Base-by-base conservation (phyloP, 225 moss, liverwort and hornwort genomes). In the Physcomitrium patens region DNA sequence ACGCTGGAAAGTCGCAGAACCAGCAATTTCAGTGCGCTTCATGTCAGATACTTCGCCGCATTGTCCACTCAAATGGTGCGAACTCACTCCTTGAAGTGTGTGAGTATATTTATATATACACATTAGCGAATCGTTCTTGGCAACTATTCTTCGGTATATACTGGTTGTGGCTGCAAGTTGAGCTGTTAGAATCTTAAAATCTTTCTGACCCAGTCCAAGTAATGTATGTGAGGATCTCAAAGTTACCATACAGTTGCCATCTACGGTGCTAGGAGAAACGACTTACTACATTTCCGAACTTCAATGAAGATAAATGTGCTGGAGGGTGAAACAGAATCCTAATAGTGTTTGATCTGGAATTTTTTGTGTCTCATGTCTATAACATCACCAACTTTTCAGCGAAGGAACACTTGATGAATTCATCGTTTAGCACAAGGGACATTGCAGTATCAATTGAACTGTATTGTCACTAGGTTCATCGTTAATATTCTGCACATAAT, bases 31-130 rank as follows among this genome's bases (percentile, higher is more conserved):
- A 92, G 48, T 99, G 97, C 70, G 91, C 89, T 54, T 91, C 89
- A 62, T 99, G 97, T 72, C 97, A 95, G 75, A 99, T 99, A 78
- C 91, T 99, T 42, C 97, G 97, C 54, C 93, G 95, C 64, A 99
- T 99, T 69, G 89, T 99, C 82, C 95, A 99, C 78, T 93, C 97
- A 63, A 99, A 99, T 77, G 97, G 97, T 99, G 76, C 23, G 41
- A 26, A 58, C 60, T 81, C 65, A 19, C 4, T 19, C 42, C n/a
- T 1, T 75, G 3, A 65, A 65, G 13, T 26, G 42, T 48, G 65
- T 78, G 0, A 1, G 74, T 45, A 44, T 78, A 23, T 54, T 44
- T 10, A 1, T 12, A 45, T 15, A 47, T 66, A 65, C 2, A 56
- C 55, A 54, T 4, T 60, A 31, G 10, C 0, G 31, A 37, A 37